These are phyloP conservation scores for Phytophthora vignae DNA, from an alignment of 352 stramenopile species.

Conservation along the genomic window DNA sequence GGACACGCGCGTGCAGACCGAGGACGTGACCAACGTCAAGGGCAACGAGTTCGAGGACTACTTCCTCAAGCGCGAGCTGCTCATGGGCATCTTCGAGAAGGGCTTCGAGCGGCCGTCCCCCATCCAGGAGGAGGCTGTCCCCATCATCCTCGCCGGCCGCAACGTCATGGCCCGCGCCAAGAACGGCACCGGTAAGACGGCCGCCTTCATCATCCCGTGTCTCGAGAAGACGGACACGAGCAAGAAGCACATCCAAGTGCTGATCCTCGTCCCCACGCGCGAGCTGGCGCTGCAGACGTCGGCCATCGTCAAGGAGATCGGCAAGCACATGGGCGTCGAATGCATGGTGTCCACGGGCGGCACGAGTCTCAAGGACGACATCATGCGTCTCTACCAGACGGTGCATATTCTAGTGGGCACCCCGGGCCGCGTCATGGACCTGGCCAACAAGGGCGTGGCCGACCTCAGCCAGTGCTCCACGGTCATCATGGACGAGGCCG, in stretches of 20 bases:
- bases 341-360: constrained; percentile 99
- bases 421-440: constrained; percentile 98
- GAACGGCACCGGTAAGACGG: constrained; percentile 99
- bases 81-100: constrained; percentile 99
- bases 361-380: constrained; percentile 99
- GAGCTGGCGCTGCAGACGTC: constrained; percentile 99
- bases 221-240: constrained; percentile 99
- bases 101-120: constrained; percentile 99
- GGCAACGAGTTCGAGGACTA: constrained; percentile 99
- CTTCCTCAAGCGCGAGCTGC: constrained; percentile 98
- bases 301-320: constrained; percentile 98
- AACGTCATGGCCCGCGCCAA: constrained; percentile 99
- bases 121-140: constrained; percentile 99
- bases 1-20: constrained; percentile 91
- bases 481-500: constrained; percentile 99
- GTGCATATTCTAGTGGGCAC: constrained; percentile 99
- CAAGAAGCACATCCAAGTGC: constrained; percentile 97
- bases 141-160: constrained; percentile 97
- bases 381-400: constrained; percentile 99
- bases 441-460: constrained; percentile 98
- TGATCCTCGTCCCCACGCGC: constrained; percentile 99
- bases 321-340: constrained; percentile 97
- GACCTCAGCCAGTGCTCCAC: constrained; percentile 97
- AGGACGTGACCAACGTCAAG: constrained; percentile 99
- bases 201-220: constrained; percentile 99